A percentile compares a stretch with the other conserved stretches of the same genome.
Conservation (phyloP, 1,284 basidiomycete species). For the Sporisorium scitamineum region DNA sequence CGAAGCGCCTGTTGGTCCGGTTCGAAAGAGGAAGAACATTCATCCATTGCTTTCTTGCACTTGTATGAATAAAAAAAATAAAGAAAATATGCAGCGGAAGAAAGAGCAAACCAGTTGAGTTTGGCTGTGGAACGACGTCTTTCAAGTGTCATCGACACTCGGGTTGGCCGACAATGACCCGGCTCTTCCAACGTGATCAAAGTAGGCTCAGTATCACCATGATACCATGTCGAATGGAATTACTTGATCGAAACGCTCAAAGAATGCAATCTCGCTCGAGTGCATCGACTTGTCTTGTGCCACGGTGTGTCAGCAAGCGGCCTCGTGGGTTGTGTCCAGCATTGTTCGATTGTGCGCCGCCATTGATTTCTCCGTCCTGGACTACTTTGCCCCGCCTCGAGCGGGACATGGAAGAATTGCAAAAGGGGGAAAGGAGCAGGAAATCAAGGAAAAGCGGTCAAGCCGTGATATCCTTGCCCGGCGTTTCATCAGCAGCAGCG, state of each 20-base stretch:
- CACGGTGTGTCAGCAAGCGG: too few relatives aligned
- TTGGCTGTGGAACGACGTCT: not conserved
- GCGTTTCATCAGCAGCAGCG: not conserved
- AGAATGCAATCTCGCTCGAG: too few relatives aligned
- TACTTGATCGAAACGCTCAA: too few relatives aligned
- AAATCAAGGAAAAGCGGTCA: not conserved
- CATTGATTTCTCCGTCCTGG: not conserved
- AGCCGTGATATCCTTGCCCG: constrained; percentile 6
- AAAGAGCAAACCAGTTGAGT: not conserved
- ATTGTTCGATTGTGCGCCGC: not conserved
- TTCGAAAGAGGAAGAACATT: not conserved
- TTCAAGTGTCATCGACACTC: too few relatives aligned
- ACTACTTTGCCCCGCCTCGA: not conserved
- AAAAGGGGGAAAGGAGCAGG: too few relatives aligned
- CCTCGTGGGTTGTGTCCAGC: not conserved
- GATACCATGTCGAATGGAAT: too few relatives aligned
- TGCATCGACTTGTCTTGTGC: not conserved
- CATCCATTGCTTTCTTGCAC: not conserved
- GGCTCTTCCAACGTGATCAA: too few relatives aligned
- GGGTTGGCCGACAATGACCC: too few relatives aligned
- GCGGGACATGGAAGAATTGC: not conserved
- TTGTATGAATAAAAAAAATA: not conserved
- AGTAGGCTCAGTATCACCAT: too few relatives aligned
- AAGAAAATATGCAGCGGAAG: not conserved
- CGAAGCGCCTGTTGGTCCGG: not conserved